Base-by-base conservation (phyloP, 441 rosid species). In the Raphanus hybrid region DNA sequence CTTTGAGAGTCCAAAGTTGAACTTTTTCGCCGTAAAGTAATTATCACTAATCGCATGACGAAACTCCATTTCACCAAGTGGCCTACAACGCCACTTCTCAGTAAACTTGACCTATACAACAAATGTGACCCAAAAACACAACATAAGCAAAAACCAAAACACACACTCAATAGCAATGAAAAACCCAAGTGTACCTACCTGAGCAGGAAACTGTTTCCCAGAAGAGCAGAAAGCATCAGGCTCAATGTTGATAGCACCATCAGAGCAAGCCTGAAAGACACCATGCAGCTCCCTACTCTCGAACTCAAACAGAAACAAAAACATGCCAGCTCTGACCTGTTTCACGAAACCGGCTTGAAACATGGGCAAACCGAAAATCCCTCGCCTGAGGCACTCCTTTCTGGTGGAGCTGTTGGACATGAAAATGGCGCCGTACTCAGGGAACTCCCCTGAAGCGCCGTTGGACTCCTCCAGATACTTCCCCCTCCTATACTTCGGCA, bases 391-490 rank as follows among this genome's bases (percentile, higher is more conserved):
- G 79, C 91, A 87, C 75, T 89, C 93, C 55, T 54, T 74, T 71
- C 61, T 86, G 0, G 90, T 87, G 12, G 75, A 84, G 50, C 15
- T 60, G 64, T 74, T 87, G 1, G 91, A 83, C 90, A 91, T 91
- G 84, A 91, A 91, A 50, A 91, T 91, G 0, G 96, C 96, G 52
- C 96, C 93, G 74, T 59, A 81, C 4, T 85, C 83, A 0, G 96
- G 93, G 58, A 58, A 37, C 59, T 71, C 29, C 52, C 96, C 92
- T 65, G 67, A 68, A 71, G 60, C 62, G 60, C 69, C 32, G 52
- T 70, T 60, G 68, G 52, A 41, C 67, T 69, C 71, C 68, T 63
- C 75, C 64, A 69, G 61, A 64, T 39, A 69, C 79, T 72, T 69
- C 88, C 75, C 79, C 63, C 73, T 67, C 72, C 23, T 67, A 73